Evolutionary conservation across 2,329 filamentous ascomycete genomes (phyloP), one percentile per base, ranked within the genome.

Genomic region (Malbranchea zuffiana): DNA sequence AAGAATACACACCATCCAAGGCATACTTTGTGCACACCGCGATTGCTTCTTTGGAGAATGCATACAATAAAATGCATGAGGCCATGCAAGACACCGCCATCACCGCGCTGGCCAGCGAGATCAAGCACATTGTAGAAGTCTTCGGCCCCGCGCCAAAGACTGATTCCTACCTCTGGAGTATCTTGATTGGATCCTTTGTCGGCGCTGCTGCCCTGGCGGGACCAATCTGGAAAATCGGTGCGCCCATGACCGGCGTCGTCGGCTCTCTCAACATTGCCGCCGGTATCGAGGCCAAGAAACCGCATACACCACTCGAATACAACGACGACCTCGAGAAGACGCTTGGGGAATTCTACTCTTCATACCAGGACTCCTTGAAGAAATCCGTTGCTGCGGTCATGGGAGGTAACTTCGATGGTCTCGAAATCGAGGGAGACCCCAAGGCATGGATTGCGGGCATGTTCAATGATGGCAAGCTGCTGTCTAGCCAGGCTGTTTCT

Each of bases 141-240:
- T 37, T 30, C 21, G 35, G 35, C 4, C 35, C 35, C 13, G 25
- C 35, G 11, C 11, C 20, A 17, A 11, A 15, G 6, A 12, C 23
- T n/a, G 18, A 37, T 23, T 4, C 2, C 12, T 16, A 11, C 21
- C 10, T 37, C 11, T 31, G n/a, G n/a, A 11, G 25, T 31, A 11
- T 37, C 12, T 8, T 37, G 17, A 37, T 37, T 31, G 35, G 35
- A 15, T 25, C 26, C 6, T 37, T 37, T 31, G 35, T 37, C n/a
- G 11, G n/a, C 4, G 35, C 5, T 11, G 35, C 26, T 31, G 35
- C 25, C 11, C 6, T 37, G n/a, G 26, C 35, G 7, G 35, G 35
- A 5, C 35, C 35, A 16, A 27, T 31, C 17, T 37, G 35, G 35
- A 12, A 30, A 13, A 17, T 31, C 31, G 35, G 5, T 29, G 24